phyloP scores from a whole-genome alignment of 192 early-diverging fungal genomes.

The Coemansia umbellata region DNA sequence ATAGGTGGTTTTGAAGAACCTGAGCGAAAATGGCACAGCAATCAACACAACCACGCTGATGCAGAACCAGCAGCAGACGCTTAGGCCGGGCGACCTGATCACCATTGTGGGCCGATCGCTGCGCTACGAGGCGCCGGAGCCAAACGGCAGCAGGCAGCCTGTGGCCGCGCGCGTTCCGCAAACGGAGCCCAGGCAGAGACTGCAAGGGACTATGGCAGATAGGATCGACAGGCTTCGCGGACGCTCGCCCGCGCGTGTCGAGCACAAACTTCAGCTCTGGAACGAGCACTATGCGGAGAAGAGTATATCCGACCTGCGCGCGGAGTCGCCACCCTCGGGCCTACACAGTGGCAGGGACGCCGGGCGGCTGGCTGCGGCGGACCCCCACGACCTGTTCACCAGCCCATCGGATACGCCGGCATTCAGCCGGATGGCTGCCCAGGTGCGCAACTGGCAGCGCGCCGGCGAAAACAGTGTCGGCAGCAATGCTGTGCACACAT shows the following conservation, averaged over 20 bases:
- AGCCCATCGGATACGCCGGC: neutral
- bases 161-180: neutral
- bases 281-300: conserved; percentile 25
- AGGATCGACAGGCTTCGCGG: too few species aligned
- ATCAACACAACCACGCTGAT: conserved; percentile 8
- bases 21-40: conserved; percentile 29
- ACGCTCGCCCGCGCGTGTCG: conserved; percentile 2
- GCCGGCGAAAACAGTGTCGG: neutral
- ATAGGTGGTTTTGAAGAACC: conserved; percentile 31
- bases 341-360: neutral
- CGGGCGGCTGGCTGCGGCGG: neutral
- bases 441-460: neutral
- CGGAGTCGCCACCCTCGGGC: conserved; percentile 21
- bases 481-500: too few species aligned
- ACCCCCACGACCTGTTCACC: neutral
- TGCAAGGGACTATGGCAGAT: neutral
- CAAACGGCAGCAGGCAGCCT: conserved; percentile 3
- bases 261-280: conserved; percentile 32
- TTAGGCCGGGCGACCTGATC: conserved; percentile 28
- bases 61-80: conserved; percentile 12
- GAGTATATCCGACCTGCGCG: conserved; percentile 8
- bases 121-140: conserved; percentile 25
- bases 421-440: neutral
- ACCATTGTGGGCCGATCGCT: conserved; percentile 41
- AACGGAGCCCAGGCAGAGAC: neutral